phyloP scores from a whole-genome alignment of 2,329 filamentous ascomycete genomes.

The Aureobasidium lini region DNA sequence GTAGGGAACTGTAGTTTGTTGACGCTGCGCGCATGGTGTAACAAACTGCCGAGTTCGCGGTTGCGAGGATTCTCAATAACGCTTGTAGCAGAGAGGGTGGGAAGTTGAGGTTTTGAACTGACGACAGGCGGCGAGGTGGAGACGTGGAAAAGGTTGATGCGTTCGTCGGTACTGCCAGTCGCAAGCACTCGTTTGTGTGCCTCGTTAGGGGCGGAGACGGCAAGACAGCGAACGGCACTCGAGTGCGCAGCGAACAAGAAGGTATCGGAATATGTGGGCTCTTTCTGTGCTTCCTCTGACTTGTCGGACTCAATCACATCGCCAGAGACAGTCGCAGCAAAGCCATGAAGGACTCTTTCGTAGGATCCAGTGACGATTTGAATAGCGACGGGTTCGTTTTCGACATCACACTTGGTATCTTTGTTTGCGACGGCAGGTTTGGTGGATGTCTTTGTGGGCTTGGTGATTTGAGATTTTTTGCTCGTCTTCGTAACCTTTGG shows the following conservation, averaged over 20 bases:
- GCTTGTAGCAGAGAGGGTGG: slow-evolving; percentile 59
- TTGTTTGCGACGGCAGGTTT: not conserved
- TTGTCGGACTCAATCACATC: slow-evolving; percentile 21
- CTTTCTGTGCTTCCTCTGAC: slow-evolving; percentile 15
- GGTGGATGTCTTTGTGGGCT: not conserved
- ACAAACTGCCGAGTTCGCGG: slow-evolving; percentile 74
- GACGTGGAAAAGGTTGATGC: slow-evolving; percentile 88
- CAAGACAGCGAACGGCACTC: slow-evolving; percentile 82
- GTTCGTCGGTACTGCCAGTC: slow-evolving; percentile 85
- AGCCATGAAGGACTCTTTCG: slow-evolving; percentile 83
- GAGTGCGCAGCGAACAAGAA: slow-evolving; percentile 94
- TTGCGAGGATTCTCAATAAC: slow-evolving; percentile 82
- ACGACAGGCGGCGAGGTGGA: slow-evolving; percentile 51
- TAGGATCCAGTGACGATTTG: slow-evolving; percentile 93
- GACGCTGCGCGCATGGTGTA: slow-evolving; percentile 79
- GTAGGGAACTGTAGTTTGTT: slow-evolving; percentile 76
- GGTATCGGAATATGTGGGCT: slow-evolving; percentile 71
- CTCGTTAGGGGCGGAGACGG: slow-evolving; percentile 61
- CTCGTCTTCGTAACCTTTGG: not conserved
- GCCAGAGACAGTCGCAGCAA: slow-evolving; percentile 64
- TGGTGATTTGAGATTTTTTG: slow-evolving; percentile 4
- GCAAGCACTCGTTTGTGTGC: slow-evolving; percentile 79
- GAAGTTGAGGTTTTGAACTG: slow-evolving; percentile 51
- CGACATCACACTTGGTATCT: not conserved
- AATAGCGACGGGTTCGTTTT: slow-evolving; percentile 37